A percentile compares a stretch with the other conserved stretches of the same genome.
These are phyloP conservation scores for Candida orba DNA, from an alignment of 805 yeast species.

Conservation along the genomic window DNA sequence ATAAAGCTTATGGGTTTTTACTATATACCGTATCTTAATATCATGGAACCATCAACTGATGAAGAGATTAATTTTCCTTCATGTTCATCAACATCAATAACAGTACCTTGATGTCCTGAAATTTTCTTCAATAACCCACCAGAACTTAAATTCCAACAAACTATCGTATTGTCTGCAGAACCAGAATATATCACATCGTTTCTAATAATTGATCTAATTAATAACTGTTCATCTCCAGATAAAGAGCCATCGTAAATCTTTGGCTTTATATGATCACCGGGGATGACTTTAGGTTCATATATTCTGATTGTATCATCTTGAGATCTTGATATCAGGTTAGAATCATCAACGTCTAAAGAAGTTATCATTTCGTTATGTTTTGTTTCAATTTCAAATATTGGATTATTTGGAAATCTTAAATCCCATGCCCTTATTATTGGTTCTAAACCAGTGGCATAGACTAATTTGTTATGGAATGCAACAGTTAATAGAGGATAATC, in stretches of 20 bases:
- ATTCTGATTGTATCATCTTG: slow-evolving; percentile 51
- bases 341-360: slow-evolving; percentile 43
- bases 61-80: slow-evolving; percentile 36
- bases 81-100: slow-evolving; percentile 52
- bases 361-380: slow-evolving; percentile 48
- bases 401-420: slow-evolving; percentile 32
- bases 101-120: slow-evolving; percentile 57
- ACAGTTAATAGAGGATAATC: slow-evolving; percentile 56
- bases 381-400: slow-evolving; percentile 39
- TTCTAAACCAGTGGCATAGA: slow-evolving; percentile 64
- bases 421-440: slow-evolving; percentile 58
- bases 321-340: slow-evolving; percentile 42
- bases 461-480: slow-evolving; percentile 32
- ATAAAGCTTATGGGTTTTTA: too few relatives aligned
- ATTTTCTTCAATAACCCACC: slow-evolving; percentile 40
- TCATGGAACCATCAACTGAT: slow-evolving; percentile 49
- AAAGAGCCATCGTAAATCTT: slow-evolving; percentile 51
- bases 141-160: slow-evolving; percentile 54
- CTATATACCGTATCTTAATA: slow-evolving; percentile 31
- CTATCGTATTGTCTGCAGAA: slow-evolving; percentile 50
- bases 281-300: slow-evolving; percentile 39
- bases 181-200: slow-evolving; percentile 46
- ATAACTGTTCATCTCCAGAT: slow-evolving; percentile 42
- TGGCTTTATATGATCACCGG: slow-evolving; percentile 36
- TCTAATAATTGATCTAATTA: slow-evolving; percentile 42